Base-by-base conservation (phyloP, 2,329 filamentous ascomycete genomes). In the Trichoderma sp. region DNA sequence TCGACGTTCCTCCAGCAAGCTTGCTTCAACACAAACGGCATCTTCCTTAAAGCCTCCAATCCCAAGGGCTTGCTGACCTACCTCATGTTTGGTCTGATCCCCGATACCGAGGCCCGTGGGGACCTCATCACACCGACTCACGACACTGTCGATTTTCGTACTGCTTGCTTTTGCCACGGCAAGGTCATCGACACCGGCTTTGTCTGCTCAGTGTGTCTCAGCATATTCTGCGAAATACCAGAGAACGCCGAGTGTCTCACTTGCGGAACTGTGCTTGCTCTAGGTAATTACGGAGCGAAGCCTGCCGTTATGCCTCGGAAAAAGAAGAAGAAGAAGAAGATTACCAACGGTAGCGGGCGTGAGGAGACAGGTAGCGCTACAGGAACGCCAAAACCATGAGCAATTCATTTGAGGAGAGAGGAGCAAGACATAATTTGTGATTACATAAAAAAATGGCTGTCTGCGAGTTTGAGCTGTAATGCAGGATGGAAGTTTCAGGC, bases 121-220 rank as follows among this genome's bases (percentile, higher is more conserved):
- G 89, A 92, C 75, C 86, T 99, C 59, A 89, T 98, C 59, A 87
- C 93, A 5, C 95, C 97, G 0, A 94, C 93, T 8, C 92, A 94
- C 50, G 93, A 95, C 74, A 92, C 93, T 62, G 95, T 99, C 60
- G 97, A 99, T 85, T 99, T 99, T 83, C 91, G 97, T 60, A 96
- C 97, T n/a, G 97, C 97, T 4, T 99, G 97, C 83, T 99, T 99
- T 86, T 99, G 97, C 83, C 97, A 99, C 85, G 90, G 96, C 68
- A 91, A 91, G 45, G 95, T 98, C 24, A 93, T 99, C 60, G 95
- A 98, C 84, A 91, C 95, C 1, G 97, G 95, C 9, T 99, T 94
- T 82, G 96, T 99, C 50, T 99, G 97, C 87, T 97, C 94, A 77
- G 95, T 99, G 79, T 99, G 97, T 82, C 87, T 99, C 62, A 97